These are phyloP conservation scores for Lentinula edodes DNA, from an alignment of 768 basidiomycete species.

Conservation along the genomic window DNA sequence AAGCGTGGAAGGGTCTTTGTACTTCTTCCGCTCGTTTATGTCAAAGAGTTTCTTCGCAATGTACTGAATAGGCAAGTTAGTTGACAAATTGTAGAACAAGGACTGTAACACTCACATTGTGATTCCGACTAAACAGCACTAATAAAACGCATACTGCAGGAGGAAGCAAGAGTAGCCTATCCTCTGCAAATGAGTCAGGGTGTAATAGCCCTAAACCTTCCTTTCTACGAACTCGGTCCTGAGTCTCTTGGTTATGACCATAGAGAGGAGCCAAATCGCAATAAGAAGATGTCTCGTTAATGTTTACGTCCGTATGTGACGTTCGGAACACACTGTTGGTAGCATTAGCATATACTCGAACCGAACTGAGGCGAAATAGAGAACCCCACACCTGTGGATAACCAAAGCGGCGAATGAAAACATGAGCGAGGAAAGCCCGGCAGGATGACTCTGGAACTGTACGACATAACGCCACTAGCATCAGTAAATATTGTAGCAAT, in stretches of 20 bases:
- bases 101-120: slow-evolving; percentile 51
- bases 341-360: background rate
- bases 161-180: slow-evolving; percentile 73
- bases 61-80: slow-evolving; percentile 40
- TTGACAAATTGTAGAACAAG: background rate
- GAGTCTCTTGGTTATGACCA: slow-evolving; percentile 60
- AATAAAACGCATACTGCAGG: slow-evolving; percentile 71
- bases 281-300: slow-evolving; percentile 85
- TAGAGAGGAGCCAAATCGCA: slow-evolving; percentile 83
- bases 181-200: slow-evolving; percentile 76
- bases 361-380: background rate
- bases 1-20: slow-evolving; percentile 46
- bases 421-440: slow-evolving; percentile 73
- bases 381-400: slow-evolving; percentile 55
- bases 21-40: slow-evolving; percentile 74
- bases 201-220: slow-evolving; percentile 59
- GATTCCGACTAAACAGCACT: slow-evolving; percentile 86
- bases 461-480: slow-evolving; percentile 5
- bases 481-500: background rate
- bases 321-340: slow-evolving; percentile 74
- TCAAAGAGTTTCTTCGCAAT: slow-evolving; percentile 73
- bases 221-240: slow-evolving; percentile 44
- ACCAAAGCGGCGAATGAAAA: slow-evolving; percentile 81
- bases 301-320: slow-evolving; percentile 53
- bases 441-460: slow-evolving; percentile 73